These are phyloP conservation scores for Plantago coronopus DNA, from an alignment of 305 asterid species.

Conservation along the genomic window DNA sequence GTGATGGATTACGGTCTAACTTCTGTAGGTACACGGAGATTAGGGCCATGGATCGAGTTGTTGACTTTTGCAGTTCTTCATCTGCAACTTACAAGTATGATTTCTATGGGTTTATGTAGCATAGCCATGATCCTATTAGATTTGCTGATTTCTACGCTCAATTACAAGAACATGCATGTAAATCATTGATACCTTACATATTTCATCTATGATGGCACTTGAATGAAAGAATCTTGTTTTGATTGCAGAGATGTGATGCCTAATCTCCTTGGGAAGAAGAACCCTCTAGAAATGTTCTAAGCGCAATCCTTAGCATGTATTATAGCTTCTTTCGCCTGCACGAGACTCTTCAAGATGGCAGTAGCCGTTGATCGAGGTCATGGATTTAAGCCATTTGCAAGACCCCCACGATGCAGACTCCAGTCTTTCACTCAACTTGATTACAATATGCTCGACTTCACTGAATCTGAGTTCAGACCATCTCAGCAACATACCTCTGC, in stretches of 20 bases:
- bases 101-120: background rate
- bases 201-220: background rate
- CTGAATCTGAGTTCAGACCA: conserved; percentile 29
- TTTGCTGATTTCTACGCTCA: too few species aligned
- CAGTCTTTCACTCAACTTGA: conserved; percentile 77
- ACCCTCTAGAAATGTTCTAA: conserved; percentile 45
- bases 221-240: background rate
- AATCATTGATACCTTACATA: background rate
- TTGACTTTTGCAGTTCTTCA: conserved; percentile 36
- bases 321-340: conserved; percentile 41
- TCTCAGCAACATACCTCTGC: conserved; percentile 38
- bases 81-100: conserved; percentile 45
- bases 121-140: too few species aligned
- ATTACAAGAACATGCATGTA: too few species aligned
- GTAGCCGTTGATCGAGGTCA: conserved; percentile 69
- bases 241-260: conserved; percentile 62
- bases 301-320: conserved; percentile 67
- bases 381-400: conserved; percentile 63
- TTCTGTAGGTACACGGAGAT: conserved; percentile 63
- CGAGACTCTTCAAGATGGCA: conserved; percentile 64
- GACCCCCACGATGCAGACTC: conserved; percentile 75
- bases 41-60: conserved; percentile 44
- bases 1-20: background rate
- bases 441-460: conserved; percentile 49
- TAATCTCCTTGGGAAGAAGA: conserved; percentile 69